These are phyloP conservation scores for Sclerotinia borealis DNA, from an alignment of 2,329 filamentous ascomycete genomes.

Conservation along the genomic window DNA sequence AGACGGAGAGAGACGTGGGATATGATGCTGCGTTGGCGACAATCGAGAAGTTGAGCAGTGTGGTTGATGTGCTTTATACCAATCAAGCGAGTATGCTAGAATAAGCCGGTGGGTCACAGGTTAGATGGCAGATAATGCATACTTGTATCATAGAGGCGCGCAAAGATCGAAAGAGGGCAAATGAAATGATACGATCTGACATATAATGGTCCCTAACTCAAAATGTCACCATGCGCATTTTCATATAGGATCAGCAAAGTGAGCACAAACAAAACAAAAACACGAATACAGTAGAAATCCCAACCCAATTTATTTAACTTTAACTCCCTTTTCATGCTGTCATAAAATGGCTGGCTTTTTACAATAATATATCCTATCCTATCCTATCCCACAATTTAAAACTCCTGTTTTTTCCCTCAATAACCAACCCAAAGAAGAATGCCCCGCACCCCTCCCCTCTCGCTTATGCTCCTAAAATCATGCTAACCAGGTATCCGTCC, in stretches of 20 bases:
- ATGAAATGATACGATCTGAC: constrained; percentile 4
- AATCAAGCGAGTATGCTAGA: constrained; percentile 96
- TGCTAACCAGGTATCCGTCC: not conserved
- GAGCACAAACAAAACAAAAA: not conserved
- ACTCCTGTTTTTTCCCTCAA: not conserved
- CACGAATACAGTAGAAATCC: too few relatives aligned
- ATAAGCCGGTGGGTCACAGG: constrained; percentile 40
- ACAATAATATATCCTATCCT: too few relatives aligned
- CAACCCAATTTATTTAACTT: too few relatives aligned
- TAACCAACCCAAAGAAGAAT: not conserved
- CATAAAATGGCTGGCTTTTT: not conserved
- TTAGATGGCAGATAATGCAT: constrained; percentile 15
- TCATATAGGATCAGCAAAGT: not conserved
- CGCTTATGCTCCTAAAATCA: not conserved
- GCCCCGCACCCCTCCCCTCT: not conserved
- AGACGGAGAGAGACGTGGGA: constrained; percentile 84
- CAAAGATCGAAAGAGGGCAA: constrained; percentile 11
- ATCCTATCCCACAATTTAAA: not conserved
- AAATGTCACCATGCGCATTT: too few relatives aligned
- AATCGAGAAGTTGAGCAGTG: constrained; percentile 93
- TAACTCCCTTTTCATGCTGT: not conserved
- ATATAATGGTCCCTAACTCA: not conserved
- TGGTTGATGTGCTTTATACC: constrained; percentile 95
- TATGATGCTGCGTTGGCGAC: constrained; percentile 93
- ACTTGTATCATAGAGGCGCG: constrained; percentile 31